Evolutionary conservation across 106 monocot species (phyloP), one percentile per base, ranked within the genome.

Genomic region (Allium sativum): DNA sequence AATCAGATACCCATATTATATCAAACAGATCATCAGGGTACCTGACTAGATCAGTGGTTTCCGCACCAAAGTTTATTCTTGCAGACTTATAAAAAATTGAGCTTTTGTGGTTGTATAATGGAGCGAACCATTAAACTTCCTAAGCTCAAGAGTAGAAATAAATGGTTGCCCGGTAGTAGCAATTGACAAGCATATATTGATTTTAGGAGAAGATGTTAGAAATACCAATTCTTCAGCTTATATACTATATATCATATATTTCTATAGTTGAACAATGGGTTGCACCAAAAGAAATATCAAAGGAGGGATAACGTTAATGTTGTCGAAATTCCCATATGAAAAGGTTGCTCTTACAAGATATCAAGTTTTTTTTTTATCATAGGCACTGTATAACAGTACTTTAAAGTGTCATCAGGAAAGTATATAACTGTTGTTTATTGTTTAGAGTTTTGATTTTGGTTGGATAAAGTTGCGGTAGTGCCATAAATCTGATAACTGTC

Each of bases 21-120:
- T 96, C 95, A 70, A 87, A 96, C 40, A 87, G 87, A 78, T 96
- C 95, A 72, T 96, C 90, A 40, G 95, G 95, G 63, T 87, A 96
- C 74, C 95, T 96, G 76, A 96, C 72, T 65, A 81, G 75, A 47
- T 86, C 87, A 64, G 73, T 84, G 69, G 65, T 96, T 55, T 84
- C 77, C 16, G 95, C 95, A 66, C 95, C 95, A 80, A 96, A 96
- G 52, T 96, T 96, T 61, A 91, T 96, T 73, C 95, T 87, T 67
- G 95, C 95, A 31, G 95, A 18, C 84, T 67, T 8, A 96, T 83
- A 68, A 79, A 87, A 60, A 82, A 96, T 21, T 80, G 81, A 44
- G 81, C 70, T 68, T 96, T 90, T 68, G 18, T 73, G 11, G 70
- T 56, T 53, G 95, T 96, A 65, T 65, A 75, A 62, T 96, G 90